Base-by-base conservation (phyloP, 208 protist genomes). In the Crithidia thermophila region DNA sequence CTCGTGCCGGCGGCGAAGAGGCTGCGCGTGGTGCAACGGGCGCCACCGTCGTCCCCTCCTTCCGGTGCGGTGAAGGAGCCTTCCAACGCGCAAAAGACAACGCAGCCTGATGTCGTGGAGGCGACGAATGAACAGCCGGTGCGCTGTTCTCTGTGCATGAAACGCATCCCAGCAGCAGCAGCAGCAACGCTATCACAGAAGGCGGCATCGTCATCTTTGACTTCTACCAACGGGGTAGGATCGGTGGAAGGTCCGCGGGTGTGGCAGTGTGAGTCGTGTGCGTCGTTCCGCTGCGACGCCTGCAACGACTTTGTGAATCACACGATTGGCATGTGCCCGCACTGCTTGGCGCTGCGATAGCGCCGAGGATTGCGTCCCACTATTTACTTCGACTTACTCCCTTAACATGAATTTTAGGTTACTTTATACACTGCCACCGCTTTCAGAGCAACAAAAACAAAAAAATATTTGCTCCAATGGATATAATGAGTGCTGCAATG, bases 321-420 rank as follows among this genome's bases (percentile, higher is more conserved):
- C 40, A 58, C 61, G 20, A 33, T 94, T 18, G 81, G 82, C 8
- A 39, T 94, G 59, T 94, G 89, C 33, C 89, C 89, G 11, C 69
- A 67, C 0, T 94, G 89, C 52, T 25, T 91, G 33, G 73, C 86
- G 1, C 67, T 82, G 30, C 51, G 68, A 47, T 80, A 67, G 60
- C 7, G 37, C 14, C 23, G 33, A 31, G 9, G n/a, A 25, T 40
- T 25, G 59, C 7, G 30, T n/a, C n/a, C n/a, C n/a, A n/a, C n/a
- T n/a, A n/a, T n/a, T n/a, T n/a, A n/a, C n/a, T n/a, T n/a, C n/a
- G n/a, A n/a, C n/a, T n/a, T n/a, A n/a, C n/a, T n/a, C n/a, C n/a
- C n/a, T n/a, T n/a, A n/a, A n/a, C n/a, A n/a, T n/a, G n/a, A n/a
- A n/a, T n/a, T n/a, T n/a, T n/a, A n/a, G n/a, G n/a, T n/a, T n/a